Base-by-base conservation (phyloP, 371 early-diverging fungal species). In the Mucor circinelloides region DNA sequence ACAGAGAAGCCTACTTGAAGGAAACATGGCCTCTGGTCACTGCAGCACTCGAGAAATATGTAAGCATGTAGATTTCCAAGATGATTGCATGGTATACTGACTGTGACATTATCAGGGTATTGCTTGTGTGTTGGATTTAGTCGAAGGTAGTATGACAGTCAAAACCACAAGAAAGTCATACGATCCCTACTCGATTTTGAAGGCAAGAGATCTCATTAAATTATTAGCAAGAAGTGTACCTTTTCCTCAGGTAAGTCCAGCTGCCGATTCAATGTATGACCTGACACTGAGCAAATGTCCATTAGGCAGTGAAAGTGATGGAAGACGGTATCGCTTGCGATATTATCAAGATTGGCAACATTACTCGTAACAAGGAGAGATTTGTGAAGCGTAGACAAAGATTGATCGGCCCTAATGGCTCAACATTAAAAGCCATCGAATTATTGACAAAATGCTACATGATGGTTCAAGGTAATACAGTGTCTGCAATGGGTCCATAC, bases 331-430 rank as follows among this genome's bases (percentile, higher is more conserved):
- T 94, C 55, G 90, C 95, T 44, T 95, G 94, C 71, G 99, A 99
- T 73, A 95, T 99, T 68, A 93, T 99, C 74, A 98, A 98, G 82
- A 97, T 99, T 69, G 98, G 98, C 48, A 95, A 93, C 73, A 81
- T 97, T 69, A 89, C 96, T 36, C 85, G 93, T 44, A 98, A 96
- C 84, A 98, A 98, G 85, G 97, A 99, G 76, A 87, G 96, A 13
- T 99, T 99, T 81, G 95, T 99, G 23, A 99, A 99, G 78, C 91
- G 99, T 66, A 88, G 99, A 67, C 97, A 98, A 74, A 87, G 99
- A 63, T 80, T 99, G 32, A 87, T 99, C 72, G 99, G 99, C 15
- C 99, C 99, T 13, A 94, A 96, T 67, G 99, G 98, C 48, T 96
- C 97, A 74, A 99, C 99, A 8, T 82, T 99, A 23, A 99, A 97